phyloP scores from a whole-genome alignment of 768 basidiomycete genomes.

The Candolleomyces aberdarensis region DNA sequence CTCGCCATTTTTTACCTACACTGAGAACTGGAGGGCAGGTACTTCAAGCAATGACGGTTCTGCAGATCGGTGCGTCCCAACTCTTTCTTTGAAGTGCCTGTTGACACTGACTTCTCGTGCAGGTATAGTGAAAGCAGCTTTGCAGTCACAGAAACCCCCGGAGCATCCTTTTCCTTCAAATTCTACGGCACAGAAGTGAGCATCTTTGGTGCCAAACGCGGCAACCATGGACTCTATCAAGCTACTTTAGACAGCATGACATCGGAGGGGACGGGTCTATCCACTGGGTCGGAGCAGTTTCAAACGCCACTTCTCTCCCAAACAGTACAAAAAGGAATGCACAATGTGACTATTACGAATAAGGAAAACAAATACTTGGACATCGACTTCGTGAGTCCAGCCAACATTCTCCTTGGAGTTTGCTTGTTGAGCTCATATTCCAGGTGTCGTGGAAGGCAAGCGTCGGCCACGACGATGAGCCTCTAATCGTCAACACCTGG shows the following conservation, averaged over 20 bases:
- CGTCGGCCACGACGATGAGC: conserved; percentile 18
- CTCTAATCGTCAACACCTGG: conserved; percentile 20
- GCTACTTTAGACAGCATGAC: conserved; percentile 19
- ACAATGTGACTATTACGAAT: conserved; percentile 19
- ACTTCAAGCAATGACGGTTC: neutral
- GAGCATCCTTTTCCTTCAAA: conserved; percentile 23
- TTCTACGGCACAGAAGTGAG: conserved; percentile 39
- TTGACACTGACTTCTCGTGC: too few relatives aligned
- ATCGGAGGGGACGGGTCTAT: conserved; percentile 8
- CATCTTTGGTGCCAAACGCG: conserved; percentile 38
- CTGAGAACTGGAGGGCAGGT: neutral
- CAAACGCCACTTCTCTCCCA: conserved; percentile 2
- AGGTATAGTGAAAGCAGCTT: conserved; percentile 17
- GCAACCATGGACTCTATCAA: conserved; percentile 34
- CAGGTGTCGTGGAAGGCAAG: conserved; percentile 18
- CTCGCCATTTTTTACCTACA: conserved; percentile 1
- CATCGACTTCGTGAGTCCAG: conserved; percentile 34
- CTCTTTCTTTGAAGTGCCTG: too few relatives aligned
- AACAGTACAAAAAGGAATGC: conserved; percentile 6
- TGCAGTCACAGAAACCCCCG: conserved; percentile 25
- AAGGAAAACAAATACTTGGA: conserved; percentile 25
- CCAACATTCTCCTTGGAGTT: neutral
- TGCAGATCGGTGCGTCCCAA: neutral
- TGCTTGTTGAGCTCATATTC: neutral
- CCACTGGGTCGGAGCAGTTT: neutral